Evolutionary conservation across 2,329 filamentous ascomycete species (phyloP), one percentile per base, ranked within the genome.

Genomic region (Cladosporium colombiae): DNA sequence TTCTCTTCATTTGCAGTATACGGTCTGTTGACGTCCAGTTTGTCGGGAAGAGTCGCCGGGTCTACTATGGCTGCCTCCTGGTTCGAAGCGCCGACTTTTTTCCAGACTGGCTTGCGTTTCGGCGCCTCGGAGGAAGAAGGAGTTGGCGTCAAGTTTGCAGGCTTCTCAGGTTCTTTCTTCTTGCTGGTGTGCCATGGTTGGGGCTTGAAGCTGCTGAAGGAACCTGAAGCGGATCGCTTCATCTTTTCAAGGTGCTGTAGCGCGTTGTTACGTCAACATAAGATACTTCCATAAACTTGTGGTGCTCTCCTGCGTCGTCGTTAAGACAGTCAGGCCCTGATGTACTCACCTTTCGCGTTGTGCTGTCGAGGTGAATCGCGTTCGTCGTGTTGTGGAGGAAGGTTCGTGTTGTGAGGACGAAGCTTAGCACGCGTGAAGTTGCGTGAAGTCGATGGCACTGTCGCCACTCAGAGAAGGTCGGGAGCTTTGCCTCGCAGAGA

Each of bases 211-310:
- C 83, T 85, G 25, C 87, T 88, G 64, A 84, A 85, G 1, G 90
- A 88, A 70, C 92, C 89, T 70, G 89, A 88, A 35, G 90, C 88
- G 83, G 93, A 89, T 73, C 90, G 88, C 79, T 92, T 92, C 91
- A 94, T 93, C 73, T 94, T 91, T 78, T 91, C 91, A 66, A 93
- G 85, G 59, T 91, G 90, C 76, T 80, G 71, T 53, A 70, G 71
- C 14, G 23, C n/a, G 33, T 29, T 29, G 23, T 25, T 29, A 2
- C 13, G n/a, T 49, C 18, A 21, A 16, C 37, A n/a, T 8, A n/a
- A 3, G 7, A n/a, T 44, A 44, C 16, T 10, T 44, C 7, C 37
- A 44, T 44, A 7, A n/a, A n/a, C 37, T 10, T 10, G 37, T 10
- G 18, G 16, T 44, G 37, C 37, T 44, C 18, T 44, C 18, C 18